Base-by-base conservation (phyloP, 164 flowering plant species). In the Nymphaea thermarum region DNA sequence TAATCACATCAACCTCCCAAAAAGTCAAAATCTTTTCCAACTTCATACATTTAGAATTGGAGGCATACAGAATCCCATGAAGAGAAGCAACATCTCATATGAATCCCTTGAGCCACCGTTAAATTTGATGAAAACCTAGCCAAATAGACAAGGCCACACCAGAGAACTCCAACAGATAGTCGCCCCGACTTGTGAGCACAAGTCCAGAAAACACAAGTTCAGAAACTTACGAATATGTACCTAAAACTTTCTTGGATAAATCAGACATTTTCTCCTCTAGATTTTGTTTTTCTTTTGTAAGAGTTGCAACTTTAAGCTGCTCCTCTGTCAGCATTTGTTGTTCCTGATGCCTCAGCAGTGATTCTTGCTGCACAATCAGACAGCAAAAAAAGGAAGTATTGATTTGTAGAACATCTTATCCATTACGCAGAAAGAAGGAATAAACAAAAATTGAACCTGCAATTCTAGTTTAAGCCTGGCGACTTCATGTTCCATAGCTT, bases 401-500 rank as follows among this genome's bases (percentile, higher is more conserved):
- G 10, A 55, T 55, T n/a, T n/a, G n/a, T 7, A 61, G 64, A 61
- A 55, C 10, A 55, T 55, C 60, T 55, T 8, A 8, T 55, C 36
- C 36, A 25, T 25, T 47, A 47, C 2, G 55, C 7, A 47, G 60
- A 59, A 2, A 41, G 43, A 59, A 3, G 41, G 18, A 61, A 61
- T 6, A 61, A 61, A 64, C 44, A 5, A 14, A 62, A 62, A 8
- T 11, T 43, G 44, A 60, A 88, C 98, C 93, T 94, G 89, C 63
- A 91, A 76, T 77, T 83, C 80, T 41, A 75, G 79, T 73, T 82
- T 94, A 66, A 94, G 76, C 63, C 68, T 69, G 53, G 86, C 78
- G 42, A 94, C 73, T 80, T 94, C 96, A 76, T 78, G 84, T 74
- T 89, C 97, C 79, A 91, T 51, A n/a, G 76, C 76, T 73, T 78